Evolutionary conservation across 768 basidiomycete species (phyloP), one percentile per base, ranked within the genome.

Genomic region (Lactifluus hygrophoroides): DNA sequence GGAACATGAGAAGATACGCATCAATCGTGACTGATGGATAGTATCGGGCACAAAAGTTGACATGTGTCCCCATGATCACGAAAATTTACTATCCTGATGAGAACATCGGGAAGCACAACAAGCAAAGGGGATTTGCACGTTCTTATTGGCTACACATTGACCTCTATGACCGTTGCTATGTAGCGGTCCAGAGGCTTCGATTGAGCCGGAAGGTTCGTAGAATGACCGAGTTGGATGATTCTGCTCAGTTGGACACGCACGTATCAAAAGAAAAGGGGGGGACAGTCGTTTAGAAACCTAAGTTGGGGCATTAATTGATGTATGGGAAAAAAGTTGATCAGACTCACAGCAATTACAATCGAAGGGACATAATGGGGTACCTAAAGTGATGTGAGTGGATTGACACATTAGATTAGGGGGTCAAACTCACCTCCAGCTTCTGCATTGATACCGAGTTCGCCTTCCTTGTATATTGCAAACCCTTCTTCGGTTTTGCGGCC

Each of bases 291-390:
- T 57, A 67, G 46, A 67, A 66, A 51, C 66, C 66, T 67, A 54
- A 5, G 34, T 30, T 8, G 8, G 11, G 49, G 25, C 3, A 46
- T 45, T 48, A 38, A 34, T 34, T 14, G 8, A 1, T 8, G 16
- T 4, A n/a, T 9, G 27, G 8, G 32, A 5, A 32, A 10, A 63
- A 9, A 49, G 32, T 38, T 23, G 46, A 11, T 34, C n/a, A 35
- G 16, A 75, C 88, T 72, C 66, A 90, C 91, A 93, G 66, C 91
- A 93, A 37, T 88, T 77, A 70, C 91, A 93, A 69, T 93, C 91
- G 67, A 93, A 93, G 6, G 91, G 91, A 73, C 90, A 93, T 40
- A 88, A 70, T 3, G 87, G 80, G 0, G 90, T 91, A 69, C 88
- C 90, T 93, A 71, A 32, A 59, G 46, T 47, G 68, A 58, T 34